Evolutionary conservation across 768 basidiomycete species (phyloP).

Genomic region (Hericium erinaceus): DNA sequence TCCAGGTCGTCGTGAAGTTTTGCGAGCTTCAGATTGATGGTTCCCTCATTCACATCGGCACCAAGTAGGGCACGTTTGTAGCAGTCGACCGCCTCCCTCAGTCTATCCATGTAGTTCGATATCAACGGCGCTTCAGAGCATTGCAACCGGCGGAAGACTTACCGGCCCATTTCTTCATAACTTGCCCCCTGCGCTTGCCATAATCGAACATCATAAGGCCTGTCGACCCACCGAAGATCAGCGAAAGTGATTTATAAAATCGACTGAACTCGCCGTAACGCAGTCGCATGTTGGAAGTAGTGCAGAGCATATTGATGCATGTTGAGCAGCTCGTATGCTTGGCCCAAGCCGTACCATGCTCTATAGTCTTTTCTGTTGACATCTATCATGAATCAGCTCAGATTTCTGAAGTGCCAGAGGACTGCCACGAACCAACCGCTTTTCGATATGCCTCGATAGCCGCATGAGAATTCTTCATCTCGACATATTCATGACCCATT

Average conservation of each 20-base stretch:
- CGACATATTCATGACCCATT: constrained; percentile 98
- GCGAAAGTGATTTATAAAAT: neutral
- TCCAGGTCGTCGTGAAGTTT: constrained; percentile 58
- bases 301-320: constrained; percentile 96
- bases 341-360: constrained; percentile 98
- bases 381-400: constrained; percentile 39
- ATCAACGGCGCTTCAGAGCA: neutral
- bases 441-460: constrained; percentile 96
- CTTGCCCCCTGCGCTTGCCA: constrained; percentile 94
- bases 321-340: constrained; percentile 92
- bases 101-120: constrained; percentile 31
- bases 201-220: constrained; percentile 91
- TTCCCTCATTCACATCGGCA: constrained; percentile 68
- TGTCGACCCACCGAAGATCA: constrained; percentile 20
- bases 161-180: constrained; percentile 89
- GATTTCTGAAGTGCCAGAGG: neutral
- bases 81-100: constrained; percentile 84
- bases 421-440: constrained; percentile 72
- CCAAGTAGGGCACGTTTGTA: constrained; percentile 83
- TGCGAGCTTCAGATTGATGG: constrained; percentile 66
- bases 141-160: constrained; percentile 14
- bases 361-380: constrained; percentile 95
- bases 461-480: constrained; percentile 98
- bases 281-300: constrained; percentile 94
- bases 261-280: constrained; percentile 53